Evolutionary conservation across 306 rosid species (phyloP), one percentile per base, ranked within the genome.

Genomic region (Dalbergia cochinchinensis): DNA sequence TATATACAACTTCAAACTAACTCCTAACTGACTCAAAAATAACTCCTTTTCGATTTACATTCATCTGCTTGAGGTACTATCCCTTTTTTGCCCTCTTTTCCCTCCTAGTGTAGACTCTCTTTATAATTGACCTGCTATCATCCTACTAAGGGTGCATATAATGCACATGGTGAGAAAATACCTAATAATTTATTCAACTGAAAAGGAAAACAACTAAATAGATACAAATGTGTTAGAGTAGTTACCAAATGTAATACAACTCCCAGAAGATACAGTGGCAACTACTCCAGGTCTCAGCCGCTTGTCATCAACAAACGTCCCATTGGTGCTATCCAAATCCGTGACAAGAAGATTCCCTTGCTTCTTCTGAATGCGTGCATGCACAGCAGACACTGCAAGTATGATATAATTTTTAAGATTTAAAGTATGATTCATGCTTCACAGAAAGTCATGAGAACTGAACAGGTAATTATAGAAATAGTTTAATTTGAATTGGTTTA

Each of bases 281-380:
- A 77, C 87, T 18, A 85, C 95, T 81, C 99, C 97, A 37, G 97
- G 92, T 69, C 67, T 86, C 71, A 94, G 85, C 69, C 94, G 74
- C 84, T 71, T 88, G n/a, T 91, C 97, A 71, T 89, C 80, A 19
- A 94, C 78, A 82, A 87, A 94, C 44, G 99, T 94, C 42, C 99
- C 99, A 74, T 94, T 94, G 48, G 97, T 94, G 92, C 97, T 94
- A 71, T 90, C 97, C 80, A 94, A 88, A 85, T 94, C 99, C 59
- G 90, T 91, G 18, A 94, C 90, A 74, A 90, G 78, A 37, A 91
- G 95, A 65, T 69, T 91, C 35, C 89, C 97, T 60, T 83, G 87
- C 82, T 83, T 87, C 83, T 85, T 92, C 71, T 80, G 86, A 78
- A 94, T 91, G 60, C 88, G 90, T 14, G 97, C 99, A 78, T 92